A percentile compares a stretch with the other conserved stretches of the same genome.
phyloP scores from a whole-genome alignment of 2,329 filamentous ascomycete genomes.

The Aspergillus sp. region DNA sequence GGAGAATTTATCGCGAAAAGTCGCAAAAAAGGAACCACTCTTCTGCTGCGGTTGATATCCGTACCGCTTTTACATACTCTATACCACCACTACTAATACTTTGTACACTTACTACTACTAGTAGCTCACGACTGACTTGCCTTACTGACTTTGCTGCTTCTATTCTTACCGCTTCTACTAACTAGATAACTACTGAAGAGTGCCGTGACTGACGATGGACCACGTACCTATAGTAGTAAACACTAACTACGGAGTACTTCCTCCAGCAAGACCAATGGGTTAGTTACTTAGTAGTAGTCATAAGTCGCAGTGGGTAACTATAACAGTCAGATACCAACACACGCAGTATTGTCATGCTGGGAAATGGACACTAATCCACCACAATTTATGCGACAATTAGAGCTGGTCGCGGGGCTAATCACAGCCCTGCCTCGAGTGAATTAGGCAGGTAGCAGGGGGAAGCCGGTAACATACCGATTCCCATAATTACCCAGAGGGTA shows the following conservation, averaged over 20 bases:
- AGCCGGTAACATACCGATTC: constrained; percentile 3
- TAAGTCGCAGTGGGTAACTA: neutral
- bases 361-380: constrained; percentile 3
- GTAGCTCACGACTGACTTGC: too few relatives aligned
- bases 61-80: too few relatives aligned
- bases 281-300: neutral
- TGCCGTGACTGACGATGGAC: too few relatives aligned
- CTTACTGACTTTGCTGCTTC: too few relatives aligned
- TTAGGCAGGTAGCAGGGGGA: neutral
- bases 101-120: too few relatives aligned
- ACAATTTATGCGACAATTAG: constrained; percentile 2
- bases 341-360: neutral
- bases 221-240: too few relatives aligned
- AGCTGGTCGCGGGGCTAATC: neutral
- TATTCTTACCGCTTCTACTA: too few relatives aligned
- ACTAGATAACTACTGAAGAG: too few relatives aligned
- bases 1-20: neutral
- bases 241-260: too few relatives aligned
- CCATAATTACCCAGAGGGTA: constrained; percentile 3
- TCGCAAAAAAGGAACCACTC: neutral
- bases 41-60: too few relatives aligned
- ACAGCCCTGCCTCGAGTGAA: neutral
- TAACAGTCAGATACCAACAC: neutral
- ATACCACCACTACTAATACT: too few relatives aligned
- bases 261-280: too few relatives aligned